A percentile compares a stretch with the other conserved stretches of the same genome.
These are phyloP conservation scores for Penicillium waksmanii DNA, from an alignment of 495 filamentous ascomycete species.

Conservation along the genomic window DNA sequence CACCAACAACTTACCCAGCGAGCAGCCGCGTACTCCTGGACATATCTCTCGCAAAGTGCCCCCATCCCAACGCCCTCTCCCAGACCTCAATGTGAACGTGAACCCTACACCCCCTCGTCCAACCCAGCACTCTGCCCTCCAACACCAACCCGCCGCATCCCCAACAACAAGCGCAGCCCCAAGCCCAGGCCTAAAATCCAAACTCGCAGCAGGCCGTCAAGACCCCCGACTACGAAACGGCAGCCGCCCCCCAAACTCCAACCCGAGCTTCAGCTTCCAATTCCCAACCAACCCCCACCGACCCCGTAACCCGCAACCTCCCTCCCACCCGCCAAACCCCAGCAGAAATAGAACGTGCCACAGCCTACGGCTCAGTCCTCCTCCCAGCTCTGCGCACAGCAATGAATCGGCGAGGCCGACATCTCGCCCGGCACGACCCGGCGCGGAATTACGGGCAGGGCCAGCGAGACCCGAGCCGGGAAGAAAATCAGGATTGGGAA, in stretches of 20 bases:
- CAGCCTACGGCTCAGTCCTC: constrained; percentile 62
- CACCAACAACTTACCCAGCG: constrained; percentile 34
- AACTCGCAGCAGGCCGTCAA: constrained; percentile 26
- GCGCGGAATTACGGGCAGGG: constrained; percentile 17
- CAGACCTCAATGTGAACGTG: constrained; percentile 9
- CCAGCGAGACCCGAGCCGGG: constrained; percentile 13
- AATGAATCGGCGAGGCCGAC: constrained; percentile 68
- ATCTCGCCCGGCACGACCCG: constrained; percentile 31
- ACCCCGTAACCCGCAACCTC: constrained; percentile 1
- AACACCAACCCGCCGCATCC: constrained; percentile 13
- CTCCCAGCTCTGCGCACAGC: constrained; percentile 90
- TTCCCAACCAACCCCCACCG: constrained; percentile 1
- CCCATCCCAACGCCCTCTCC: constrained; percentile 17
- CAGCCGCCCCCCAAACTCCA: constrained; percentile 9
- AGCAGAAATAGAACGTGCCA: constrained; percentile 17
- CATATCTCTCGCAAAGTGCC: constrained; percentile 20
- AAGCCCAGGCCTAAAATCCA: constrained; percentile 28
- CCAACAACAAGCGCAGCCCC: constrained; percentile 2
- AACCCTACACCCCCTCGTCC: constrained; percentile 8
- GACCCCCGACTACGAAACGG: constrained; percentile 8
- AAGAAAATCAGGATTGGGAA: constrained; percentile 40
- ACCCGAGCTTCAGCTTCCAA: constrained; percentile 1
- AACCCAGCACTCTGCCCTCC: constrained; percentile 1
- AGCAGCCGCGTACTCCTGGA: constrained; percentile 49
- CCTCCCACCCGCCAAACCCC: constrained; percentile 6